Percentiles rank a stretch among this genome's conserved stretches.
These are phyloP conservation scores for Cadophora luteo-olivacea DNA, from an alignment of 2,329 filamentous ascomycete species.

Conservation along the genomic window DNA sequence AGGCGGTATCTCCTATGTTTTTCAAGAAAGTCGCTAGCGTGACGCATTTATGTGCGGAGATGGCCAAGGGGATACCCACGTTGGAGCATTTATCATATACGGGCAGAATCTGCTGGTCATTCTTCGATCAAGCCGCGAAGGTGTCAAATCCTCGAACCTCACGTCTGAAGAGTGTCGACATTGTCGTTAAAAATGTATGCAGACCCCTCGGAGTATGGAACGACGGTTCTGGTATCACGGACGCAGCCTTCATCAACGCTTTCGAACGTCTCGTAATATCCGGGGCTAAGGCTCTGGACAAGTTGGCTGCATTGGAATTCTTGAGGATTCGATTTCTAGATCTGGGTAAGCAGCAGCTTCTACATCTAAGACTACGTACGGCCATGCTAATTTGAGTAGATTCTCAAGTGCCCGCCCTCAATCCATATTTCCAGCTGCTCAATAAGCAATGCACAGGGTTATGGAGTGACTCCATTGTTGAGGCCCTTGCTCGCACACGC, in stretches of 20 bases:
- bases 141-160: slow-evolving; percentile 55
- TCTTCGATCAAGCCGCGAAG: slow-evolving; percentile 66
- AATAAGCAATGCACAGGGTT: slow-evolving; percentile 69
- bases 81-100: slow-evolving; percentile 76
- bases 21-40: slow-evolving; percentile 63
- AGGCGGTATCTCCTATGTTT: slow-evolving; percentile 64
- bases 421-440: slow-evolving; percentile 73
- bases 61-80: slow-evolving; percentile 65
- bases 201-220: slow-evolving; percentile 58
- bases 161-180: slow-evolving; percentile 68
- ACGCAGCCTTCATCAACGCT: slow-evolving; percentile 73
- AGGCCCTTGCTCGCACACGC: slow-evolving; percentile 63
- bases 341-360: slow-evolving; percentile 55
- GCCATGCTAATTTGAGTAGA: slow-evolving; percentile 52
- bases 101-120: slow-evolving; percentile 72
- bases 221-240: slow-evolving; percentile 74
- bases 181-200: slow-evolving; percentile 79
- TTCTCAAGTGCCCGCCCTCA: slow-evolving; percentile 71
- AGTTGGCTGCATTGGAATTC: slow-evolving; percentile 64
- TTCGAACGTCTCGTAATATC: slow-evolving; percentile 74
- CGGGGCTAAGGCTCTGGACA: slow-evolving; percentile 65
- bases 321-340: slow-evolving; percentile 78
- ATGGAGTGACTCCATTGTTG: slow-evolving; percentile 73
- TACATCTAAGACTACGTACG: neutral
- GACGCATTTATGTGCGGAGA: slow-evolving; percentile 68